Evolutionary conservation across 2,329 filamentous ascomycete species (phyloP), one percentile per base, ranked within the genome.

Genomic region (Alternaria ethzedia): DNA sequence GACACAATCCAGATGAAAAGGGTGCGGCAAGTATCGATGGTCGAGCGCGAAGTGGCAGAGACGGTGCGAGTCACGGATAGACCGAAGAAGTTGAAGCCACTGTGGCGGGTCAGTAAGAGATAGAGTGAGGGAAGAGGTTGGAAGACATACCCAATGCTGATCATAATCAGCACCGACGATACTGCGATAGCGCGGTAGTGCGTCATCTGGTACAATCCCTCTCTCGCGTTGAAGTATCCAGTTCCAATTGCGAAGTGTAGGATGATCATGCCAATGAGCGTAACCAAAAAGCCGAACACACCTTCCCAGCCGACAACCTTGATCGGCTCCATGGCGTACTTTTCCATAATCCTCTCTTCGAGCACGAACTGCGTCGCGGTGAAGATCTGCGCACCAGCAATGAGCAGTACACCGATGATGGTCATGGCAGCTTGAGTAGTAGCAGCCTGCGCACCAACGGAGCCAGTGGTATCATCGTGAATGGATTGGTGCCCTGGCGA

Each of bases 1-100:
- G 93, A 97, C 13, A 97, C 92, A 26, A 99, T 87, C 96, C 96
- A 99, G 81, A 99, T 98, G 83, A 99, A 98, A 1, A 99, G 87
- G 0, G 96, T 99, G 44, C 95, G 90, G 85, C 94, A 98, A 1
- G 96, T 99, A 80, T 99, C 96, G 73, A 99, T 98, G 30, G 95
- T 98, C 30, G 93, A 97, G 65, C 96, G 89, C 2, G 95, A 93
- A 0, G 96, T 99, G 11, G 96, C 96, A 67, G 92, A 96, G 70
- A 99, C 93, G 66, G 83, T 90, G 64, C 93, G 89, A 1, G 96
- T 99, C 9, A 99, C 95, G 1, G 92, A 96, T 10, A 99, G 87
- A 8, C 96, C 96, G 80, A 99, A 99, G 85, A 97, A 99, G 83
- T 99, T 99, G 87, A 98, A 99, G 57, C 95, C 94, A 67, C 93